phyloP scores from a whole-genome alignment of 208 protist genomes.

The Porcisia deanei region DNA sequence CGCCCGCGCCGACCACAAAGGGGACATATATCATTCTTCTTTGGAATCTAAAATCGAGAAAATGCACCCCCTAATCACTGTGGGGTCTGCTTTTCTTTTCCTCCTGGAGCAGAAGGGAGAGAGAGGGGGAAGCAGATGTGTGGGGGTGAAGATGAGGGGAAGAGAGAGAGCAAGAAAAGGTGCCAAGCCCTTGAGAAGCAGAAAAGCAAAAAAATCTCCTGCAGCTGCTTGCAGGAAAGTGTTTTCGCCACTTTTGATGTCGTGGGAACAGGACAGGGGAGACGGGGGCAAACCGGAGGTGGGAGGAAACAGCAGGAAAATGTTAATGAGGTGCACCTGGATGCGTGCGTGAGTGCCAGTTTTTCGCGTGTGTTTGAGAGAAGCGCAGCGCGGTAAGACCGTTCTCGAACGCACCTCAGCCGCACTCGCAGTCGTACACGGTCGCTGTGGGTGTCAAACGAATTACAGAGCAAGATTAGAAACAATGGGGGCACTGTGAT shows the following conservation, averaged over 20 bases:
- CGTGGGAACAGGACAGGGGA: background rate
- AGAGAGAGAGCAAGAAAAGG: background rate
- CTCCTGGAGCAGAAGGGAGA: background rate
- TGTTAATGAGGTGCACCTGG: background rate
- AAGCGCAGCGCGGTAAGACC: background rate
- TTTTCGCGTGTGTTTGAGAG: background rate
- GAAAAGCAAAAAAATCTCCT: no score
- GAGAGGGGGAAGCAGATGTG: background rate
- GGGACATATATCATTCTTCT: slow-evolving; percentile 55
- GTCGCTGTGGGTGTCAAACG: background rate
- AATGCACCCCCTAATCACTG: background rate
- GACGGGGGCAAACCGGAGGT: background rate
- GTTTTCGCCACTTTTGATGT: no score
- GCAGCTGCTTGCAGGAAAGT: no score
- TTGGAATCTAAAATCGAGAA: no score
- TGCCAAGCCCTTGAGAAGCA: no score
- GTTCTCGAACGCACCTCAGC: background rate
- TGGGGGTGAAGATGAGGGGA: background rate
- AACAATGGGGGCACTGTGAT: background rate
- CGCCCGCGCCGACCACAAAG: slow-evolving; percentile 42
- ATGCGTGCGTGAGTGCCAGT: no score
- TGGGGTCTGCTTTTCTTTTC: background rate
- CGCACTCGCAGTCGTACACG: background rate
- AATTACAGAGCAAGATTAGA: background rate
- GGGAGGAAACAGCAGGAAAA: background rate